phyloP scores from a whole-genome alignment of 179 eudicot species.

The Beta lomatogona region DNA sequence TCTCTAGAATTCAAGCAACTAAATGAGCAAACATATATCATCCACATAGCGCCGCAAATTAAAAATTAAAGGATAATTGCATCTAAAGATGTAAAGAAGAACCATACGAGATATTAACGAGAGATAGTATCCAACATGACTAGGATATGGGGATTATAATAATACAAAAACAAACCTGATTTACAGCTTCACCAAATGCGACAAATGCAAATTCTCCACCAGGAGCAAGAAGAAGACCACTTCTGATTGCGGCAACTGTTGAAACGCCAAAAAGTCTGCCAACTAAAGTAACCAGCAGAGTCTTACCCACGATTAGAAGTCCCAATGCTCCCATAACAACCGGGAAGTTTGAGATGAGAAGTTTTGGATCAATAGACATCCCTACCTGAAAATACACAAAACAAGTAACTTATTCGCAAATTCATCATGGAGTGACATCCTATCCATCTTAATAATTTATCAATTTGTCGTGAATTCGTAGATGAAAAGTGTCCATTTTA shows the following conservation, averaged over 20 bases:
- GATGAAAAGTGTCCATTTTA: background rate
- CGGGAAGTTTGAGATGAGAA: constrained; percentile 87
- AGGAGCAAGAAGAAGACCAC: constrained; percentile 96
- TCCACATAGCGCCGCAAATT: background rate
- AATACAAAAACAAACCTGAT: constrained; percentile 62
- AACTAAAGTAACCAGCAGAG: constrained; percentile 71
- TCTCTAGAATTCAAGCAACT: background rate
- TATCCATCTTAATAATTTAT: background rate
- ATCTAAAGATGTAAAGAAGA: background rate
- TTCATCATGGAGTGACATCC: background rate
- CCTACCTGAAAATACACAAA: constrained; percentile 77
- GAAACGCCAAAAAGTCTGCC: constrained; percentile 90
- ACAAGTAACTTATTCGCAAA: constrained; percentile 12
- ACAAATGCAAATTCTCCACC: constrained; percentile 99
- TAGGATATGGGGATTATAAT: background rate
- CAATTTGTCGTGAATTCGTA: background rate
- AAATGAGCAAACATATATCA: background rate
- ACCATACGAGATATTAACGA: background rate
- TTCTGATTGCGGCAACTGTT: constrained; percentile 75
- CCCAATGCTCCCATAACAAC: constrained; percentile 71
- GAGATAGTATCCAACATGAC: constrained; percentile 13
- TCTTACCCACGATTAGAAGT: constrained; percentile 86
- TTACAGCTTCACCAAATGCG: constrained; percentile 99
- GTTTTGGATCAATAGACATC: constrained; percentile 98
- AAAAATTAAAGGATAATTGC: constrained; percentile 9